phyloP scores from a whole-genome alignment of 257 asterid species.

The Rehmannia glutinosa region DNA sequence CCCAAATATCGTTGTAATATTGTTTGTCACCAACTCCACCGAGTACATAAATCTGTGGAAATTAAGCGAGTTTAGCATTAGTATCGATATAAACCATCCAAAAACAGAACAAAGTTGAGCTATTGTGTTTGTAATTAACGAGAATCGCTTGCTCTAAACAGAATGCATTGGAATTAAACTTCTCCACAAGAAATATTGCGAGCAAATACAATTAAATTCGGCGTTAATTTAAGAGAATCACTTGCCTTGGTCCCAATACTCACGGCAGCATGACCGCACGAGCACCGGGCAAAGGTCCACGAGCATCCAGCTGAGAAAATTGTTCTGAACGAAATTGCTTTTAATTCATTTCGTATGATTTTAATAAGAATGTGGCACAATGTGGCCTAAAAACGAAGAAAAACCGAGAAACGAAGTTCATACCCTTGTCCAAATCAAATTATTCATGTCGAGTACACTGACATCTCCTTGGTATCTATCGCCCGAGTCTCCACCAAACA shows the following conservation, averaged over 20 bases:
- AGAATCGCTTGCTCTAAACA: too few species aligned
- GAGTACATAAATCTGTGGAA: constrained; percentile 62
- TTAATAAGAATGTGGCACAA: not conserved
- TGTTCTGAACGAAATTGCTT: not conserved
- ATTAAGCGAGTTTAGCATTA: too few species aligned
- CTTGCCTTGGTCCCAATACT: constrained; percentile 82
- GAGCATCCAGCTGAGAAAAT: constrained; percentile 44
- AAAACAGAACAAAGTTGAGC: too few species aligned
- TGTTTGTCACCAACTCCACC: constrained; percentile 92
- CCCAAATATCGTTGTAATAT: constrained; percentile 82
- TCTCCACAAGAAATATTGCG: too few species aligned
- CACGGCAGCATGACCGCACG: constrained; percentile 96
- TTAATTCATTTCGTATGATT: not conserved
- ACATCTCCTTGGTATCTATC: constrained; percentile 78
- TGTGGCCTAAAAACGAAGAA: too few species aligned
- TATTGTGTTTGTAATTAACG: too few species aligned
- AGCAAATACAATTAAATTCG: too few species aligned
- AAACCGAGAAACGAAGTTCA: not conserved
- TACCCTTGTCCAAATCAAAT: constrained; percentile 76
- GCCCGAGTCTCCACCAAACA: constrained; percentile 95
- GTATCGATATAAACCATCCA: not conserved
- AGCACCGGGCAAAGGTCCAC: constrained; percentile 60
- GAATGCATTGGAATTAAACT: too few species aligned
- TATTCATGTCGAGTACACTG: constrained; percentile 63
- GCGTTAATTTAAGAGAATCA: not conserved